phyloP scores from a whole-genome alignment of 768 basidiomycete genomes.

The Rubroboletus satanas region DNA sequence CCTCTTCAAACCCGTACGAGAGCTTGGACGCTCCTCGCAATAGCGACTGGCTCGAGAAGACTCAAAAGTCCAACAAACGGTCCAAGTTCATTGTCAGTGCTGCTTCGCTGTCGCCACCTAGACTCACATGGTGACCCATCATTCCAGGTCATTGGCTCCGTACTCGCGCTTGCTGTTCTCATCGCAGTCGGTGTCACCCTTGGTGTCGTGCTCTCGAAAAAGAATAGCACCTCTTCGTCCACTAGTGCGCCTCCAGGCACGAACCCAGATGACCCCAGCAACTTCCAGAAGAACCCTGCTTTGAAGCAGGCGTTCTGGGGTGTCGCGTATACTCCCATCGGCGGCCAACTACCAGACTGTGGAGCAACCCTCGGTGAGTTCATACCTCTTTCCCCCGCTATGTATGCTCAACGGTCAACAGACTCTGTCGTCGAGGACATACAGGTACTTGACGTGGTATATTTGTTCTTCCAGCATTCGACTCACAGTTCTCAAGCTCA shows the following conservation, averaged over 20 bases:
- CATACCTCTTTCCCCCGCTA: background rate
- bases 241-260: conserved; percentile 24
- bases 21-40: conserved; percentile 31
- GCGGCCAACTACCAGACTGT: conserved; percentile 68
- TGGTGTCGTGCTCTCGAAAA: conserved; percentile 62
- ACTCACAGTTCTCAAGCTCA: conserved; percentile 42
- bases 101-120: background rate
- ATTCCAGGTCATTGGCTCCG: conserved; percentile 49
- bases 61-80: conserved; percentile 32
- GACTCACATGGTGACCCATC: background rate
- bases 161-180: conserved; percentile 46
- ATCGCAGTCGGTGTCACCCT: conserved; percentile 57
- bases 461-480: background rate
- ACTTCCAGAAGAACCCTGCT: conserved; percentile 64
- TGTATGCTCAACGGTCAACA: conserved; percentile 14
- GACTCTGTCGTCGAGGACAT: conserved; percentile 65
- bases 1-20: conserved; percentile 27
- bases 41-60: conserved; percentile 41
- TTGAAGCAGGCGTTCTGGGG: conserved; percentile 80
- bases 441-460: conserved; percentile 44
- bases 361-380: conserved; percentile 46
- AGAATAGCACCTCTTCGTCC: conserved; percentile 34
- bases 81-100: conserved; percentile 58
- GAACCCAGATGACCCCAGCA: conserved; percentile 68
- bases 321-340: conserved; percentile 79